These are phyloP conservation scores for Capronia epimyces DNA, from an alignment of 2,329 filamentous ascomycete species.

Conservation along the genomic window DNA sequence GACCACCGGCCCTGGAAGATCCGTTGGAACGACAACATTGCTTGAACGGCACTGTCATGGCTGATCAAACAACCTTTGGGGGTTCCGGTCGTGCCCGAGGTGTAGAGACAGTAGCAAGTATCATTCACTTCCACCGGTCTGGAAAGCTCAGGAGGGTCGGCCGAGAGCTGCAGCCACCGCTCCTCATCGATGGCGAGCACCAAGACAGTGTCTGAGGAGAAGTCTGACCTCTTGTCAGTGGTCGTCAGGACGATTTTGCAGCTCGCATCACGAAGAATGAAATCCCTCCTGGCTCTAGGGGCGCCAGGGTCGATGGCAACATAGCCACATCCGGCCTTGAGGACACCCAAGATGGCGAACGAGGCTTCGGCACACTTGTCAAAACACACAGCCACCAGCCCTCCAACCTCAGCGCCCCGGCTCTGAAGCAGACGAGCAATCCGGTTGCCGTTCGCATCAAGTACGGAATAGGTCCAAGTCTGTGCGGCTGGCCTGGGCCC, in stretches of 20 bases:
- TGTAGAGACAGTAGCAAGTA: conserved; percentile 79
- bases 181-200: conserved; percentile 46
- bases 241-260: conserved; percentile 60
- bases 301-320: conserved; percentile 72
- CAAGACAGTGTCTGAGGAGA: conserved; percentile 36
- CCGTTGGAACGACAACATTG: conserved; percentile 77
- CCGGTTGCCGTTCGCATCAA: conserved; percentile 65
- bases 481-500: conserved; percentile 43
- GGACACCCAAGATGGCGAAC: conserved; percentile 71
- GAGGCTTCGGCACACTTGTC: conserved; percentile 81
- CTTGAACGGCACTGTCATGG: conserved; percentile 82
- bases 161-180: conserved; percentile 36
- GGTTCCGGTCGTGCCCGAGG: conserved; percentile 77
- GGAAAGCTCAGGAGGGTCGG: conserved; percentile 34
- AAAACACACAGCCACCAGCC: conserved; percentile 70
- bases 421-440: conserved; percentile 61
- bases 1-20: conserved; percentile 74
- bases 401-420: conserved; percentile 49
- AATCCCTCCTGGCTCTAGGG: conserved; percentile 66
- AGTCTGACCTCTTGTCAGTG: conserved; percentile 38
- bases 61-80: conserved; percentile 86
- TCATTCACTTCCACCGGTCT: conserved; percentile 45
- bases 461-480: conserved; percentile 68
- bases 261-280: conserved; percentile 69
- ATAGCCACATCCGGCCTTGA: conserved; percentile 78